Base-by-base conservation (phyloP, 306 rosid genomes). In the Gillenia trifoliata region DNA sequence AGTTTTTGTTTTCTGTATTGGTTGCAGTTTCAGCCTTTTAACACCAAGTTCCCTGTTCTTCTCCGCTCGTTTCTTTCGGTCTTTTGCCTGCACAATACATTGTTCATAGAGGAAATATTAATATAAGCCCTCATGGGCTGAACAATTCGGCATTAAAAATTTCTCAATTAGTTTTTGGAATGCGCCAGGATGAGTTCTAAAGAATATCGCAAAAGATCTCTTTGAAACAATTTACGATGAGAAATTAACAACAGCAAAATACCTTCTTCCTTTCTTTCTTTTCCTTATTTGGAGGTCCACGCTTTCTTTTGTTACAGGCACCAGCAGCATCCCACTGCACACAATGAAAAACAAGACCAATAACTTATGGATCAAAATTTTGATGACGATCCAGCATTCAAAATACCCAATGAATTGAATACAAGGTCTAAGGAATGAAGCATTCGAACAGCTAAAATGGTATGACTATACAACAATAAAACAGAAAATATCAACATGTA, bases 11-110 rank as follows among this genome's bases (percentile, higher is more conserved):
- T 82, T 88, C 41, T 75, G 84, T 41, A 85, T 83, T 25, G 77
- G 83, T 68, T 28, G 85, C 77, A 88, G 72, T 70, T 87, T 90
- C 87, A 86, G 62, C 85, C 89, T 91, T 81, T 82, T 91, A 66
- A 88, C 90, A 74, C 98, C 97, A 73, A 69, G 89, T 78, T 87
- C 57, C 81, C 89, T 88, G 84, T 91, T 89, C 78, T 78, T 83
- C 66, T 81, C 86, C 33, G 98, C 97, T 49, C 85, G 80, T 64
- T 79, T 79, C 86, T 80, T 88, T 73, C 91, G 85, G 28, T 84
- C 64, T 59, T 74, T 81, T 71, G 31, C 33, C 97, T 93, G 76
- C 75, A 78, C 25, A 64, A 83, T 50, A 38, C 61, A 41, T 40
- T 43, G 74, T 75, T 76, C 33, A 71, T 54, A 74, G 60, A 60